phyloP scores from a whole-genome alignment of 1,284 basidiomycete genomes.

The Trichosporon inkin region DNA sequence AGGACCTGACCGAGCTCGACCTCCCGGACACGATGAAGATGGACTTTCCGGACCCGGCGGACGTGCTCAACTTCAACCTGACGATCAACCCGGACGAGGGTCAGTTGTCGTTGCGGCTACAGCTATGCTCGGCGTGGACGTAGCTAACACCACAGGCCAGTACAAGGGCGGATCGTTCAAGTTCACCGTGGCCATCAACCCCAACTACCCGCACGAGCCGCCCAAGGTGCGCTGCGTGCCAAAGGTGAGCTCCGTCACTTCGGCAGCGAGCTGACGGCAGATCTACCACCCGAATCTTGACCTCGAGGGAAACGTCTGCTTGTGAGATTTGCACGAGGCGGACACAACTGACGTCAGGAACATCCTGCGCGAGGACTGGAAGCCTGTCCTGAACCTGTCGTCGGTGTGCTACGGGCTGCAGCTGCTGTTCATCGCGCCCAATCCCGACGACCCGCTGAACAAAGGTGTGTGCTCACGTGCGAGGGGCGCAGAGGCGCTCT shows the following conservation, averaged over 20 bases:
- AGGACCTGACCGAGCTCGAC: constrained; percentile 96
- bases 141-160: constrained; percentile 66
- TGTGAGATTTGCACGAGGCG: constrained; percentile 48
- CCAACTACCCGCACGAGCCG: constrained; percentile 97
- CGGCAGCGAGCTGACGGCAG: constrained; percentile 55
- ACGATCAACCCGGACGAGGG: constrained; percentile 97
- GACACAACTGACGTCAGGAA: constrained; percentile 54
- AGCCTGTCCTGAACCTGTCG: constrained; percentile 90
- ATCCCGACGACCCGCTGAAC: constrained; percentile 96
- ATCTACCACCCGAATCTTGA: constrained; percentile 99
- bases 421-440: constrained; percentile 97
- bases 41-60: constrained; percentile 79
- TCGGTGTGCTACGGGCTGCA: constrained; percentile 97
- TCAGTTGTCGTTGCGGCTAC: constrained; percentile 49
- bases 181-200: constrained; percentile 93
- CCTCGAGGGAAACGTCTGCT: constrained; percentile 90
- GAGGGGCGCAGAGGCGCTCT: background rate
- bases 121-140: background rate
- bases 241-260: constrained; percentile 60
- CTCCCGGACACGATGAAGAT: constrained; percentile 95
- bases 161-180: constrained; percentile 91
- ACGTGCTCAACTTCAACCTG: constrained; percentile 93
- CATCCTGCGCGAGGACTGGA: constrained; percentile 99
- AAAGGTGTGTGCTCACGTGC: constrained; percentile 65
- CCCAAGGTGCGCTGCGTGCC: constrained; percentile 98